A percentile compares a stretch with the other conserved stretches of the same genome.
Conservation (phyloP, 208 protist species). For the Wallacemonas sp. region DNA sequence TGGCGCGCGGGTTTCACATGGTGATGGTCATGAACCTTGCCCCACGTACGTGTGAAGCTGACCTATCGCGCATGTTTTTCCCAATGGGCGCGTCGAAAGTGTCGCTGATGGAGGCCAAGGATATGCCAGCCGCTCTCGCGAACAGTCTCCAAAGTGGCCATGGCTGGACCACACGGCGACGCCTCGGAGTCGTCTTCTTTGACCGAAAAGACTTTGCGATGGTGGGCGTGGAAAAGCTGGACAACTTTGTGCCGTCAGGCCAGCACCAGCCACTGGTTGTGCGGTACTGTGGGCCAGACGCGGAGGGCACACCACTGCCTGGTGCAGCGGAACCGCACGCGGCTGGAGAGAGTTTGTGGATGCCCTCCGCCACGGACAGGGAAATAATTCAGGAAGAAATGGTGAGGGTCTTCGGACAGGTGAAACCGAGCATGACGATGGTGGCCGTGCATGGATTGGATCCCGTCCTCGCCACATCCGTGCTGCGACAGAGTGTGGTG, state of each 20-base stretch:
- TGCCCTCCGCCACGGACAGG: conserved; percentile 18
- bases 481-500: conserved; percentile 31
- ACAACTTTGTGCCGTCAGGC: conserved; percentile 79
- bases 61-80: conserved; percentile 74
- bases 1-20: conserved; percentile 44
- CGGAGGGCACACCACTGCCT: conserved; percentile 18
- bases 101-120: conserved; percentile 42
- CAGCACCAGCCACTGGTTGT: conserved; percentile 77
- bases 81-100: conserved; percentile 62
- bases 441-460: conserved; percentile 45
- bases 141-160: background rate
- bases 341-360: conserved; percentile 14
- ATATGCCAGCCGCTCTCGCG: conserved; percentile 31
- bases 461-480: conserved; percentile 5
- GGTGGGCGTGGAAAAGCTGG: conserved; percentile 77
- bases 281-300: conserved; percentile 64
- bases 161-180: conserved; percentile 31
- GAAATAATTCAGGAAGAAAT: conserved; percentile 36
- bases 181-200: conserved; percentile 81
- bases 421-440: background rate
- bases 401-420: conserved; percentile 26
- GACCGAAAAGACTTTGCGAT: conserved; percentile 57
- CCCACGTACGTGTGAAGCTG: conserved; percentile 51
- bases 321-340: conserved; percentile 15
- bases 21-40: conserved; percentile 80